A percentile compares a stretch with the other conserved stretches of the same genome.
These are phyloP conservation scores for Naganishia sp. DNA, from an alignment of 1,284 basidiomycete species.

Conservation along the genomic window DNA sequence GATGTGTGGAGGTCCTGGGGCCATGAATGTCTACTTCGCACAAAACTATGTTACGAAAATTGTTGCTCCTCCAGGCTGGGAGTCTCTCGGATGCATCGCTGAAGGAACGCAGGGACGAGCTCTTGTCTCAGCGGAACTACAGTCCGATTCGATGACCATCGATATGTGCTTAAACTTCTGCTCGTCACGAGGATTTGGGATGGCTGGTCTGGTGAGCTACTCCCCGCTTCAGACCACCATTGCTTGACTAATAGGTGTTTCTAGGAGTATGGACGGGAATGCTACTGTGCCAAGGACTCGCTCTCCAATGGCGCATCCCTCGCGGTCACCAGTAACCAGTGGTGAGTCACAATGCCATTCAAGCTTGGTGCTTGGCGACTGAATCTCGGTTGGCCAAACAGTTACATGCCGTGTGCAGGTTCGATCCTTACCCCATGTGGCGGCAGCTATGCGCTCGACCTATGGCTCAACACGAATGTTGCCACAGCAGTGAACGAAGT, in stretches of 20 bases:
- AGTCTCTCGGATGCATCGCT: constrained; percentile 37
- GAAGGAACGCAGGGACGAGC: constrained; percentile 38
- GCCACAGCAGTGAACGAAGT: constrained; percentile 45
- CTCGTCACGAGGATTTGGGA: constrained; percentile 37
- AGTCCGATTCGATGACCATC: constrained; percentile 38
- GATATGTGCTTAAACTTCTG: constrained; percentile 39
- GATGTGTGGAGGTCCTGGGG: constrained; percentile 43
- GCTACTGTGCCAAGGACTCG: constrained; percentile 21
- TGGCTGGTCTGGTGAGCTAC: constrained; percentile 42
- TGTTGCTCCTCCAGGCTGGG: constrained; percentile 39
- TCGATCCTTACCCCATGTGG: constrained; percentile 41
- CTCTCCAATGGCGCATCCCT: constrained; percentile 37
- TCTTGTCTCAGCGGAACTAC: constrained; percentile 37
- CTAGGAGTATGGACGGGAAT: constrained; percentile 21
- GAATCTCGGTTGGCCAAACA: neutral
- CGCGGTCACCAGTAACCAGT: constrained; percentile 39
- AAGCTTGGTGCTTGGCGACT: neutral
- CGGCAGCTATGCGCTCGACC: constrained; percentile 49
- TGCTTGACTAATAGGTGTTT: constrained; percentile 38
- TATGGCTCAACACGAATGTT: constrained; percentile 59
- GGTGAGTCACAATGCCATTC: neutral
- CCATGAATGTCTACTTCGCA: constrained; percentile 59
- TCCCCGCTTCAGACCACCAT: constrained; percentile 29
- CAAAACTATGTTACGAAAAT: constrained; percentile 55
- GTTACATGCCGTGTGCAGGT: constrained; percentile 13